A percentile compares a stretch with the other conserved stretches of the same genome.
phyloP scores from a whole-genome alignment of 1,284 basidiomycete genomes.

The Phylloboletellus chloephorus region DNA sequence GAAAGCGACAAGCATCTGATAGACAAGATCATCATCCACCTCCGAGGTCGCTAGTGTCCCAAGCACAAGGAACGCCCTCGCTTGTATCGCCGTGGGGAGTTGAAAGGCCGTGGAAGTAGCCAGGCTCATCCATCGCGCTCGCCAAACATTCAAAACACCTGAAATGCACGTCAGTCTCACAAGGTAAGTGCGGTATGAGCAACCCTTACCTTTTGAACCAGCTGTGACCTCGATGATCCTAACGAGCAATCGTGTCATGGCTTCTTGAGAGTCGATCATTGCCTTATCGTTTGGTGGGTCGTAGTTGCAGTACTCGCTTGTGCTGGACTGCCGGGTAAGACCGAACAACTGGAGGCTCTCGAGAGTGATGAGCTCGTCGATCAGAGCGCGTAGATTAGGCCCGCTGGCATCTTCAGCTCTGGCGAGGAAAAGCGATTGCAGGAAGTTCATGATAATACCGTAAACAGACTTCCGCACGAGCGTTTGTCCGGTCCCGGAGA shows the following conservation, averaged over 20 bases:
- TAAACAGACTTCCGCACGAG: constrained; percentile 77
- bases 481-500: constrained; percentile 69
- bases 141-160: constrained; percentile 90
- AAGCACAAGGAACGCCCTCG: constrained; percentile 83
- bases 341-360: constrained; percentile 72
- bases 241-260: constrained; percentile 60
- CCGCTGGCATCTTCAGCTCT: constrained; percentile 54
- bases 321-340: constrained; percentile 51
- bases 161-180: constrained; percentile 8
- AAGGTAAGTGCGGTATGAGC: background rate
- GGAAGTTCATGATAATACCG: constrained; percentile 73
- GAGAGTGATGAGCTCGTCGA: constrained; percentile 55
- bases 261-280: constrained; percentile 62
- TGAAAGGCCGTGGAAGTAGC: constrained; percentile 93
- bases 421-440: constrained; percentile 67
- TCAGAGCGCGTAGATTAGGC: constrained; percentile 54
- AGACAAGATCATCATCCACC: constrained; percentile 83
- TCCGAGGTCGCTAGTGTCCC: constrained; percentile 75
- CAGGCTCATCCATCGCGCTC: constrained; percentile 89
- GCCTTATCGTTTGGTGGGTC: constrained; percentile 57
- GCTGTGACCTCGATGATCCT: constrained; percentile 63
- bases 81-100: constrained; percentile 84
- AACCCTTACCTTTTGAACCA: constrained; percentile 57
- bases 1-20: constrained; percentile 84
- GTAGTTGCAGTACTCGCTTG: constrained; percentile 57